Conservation (phyloP, 225 moss, liverwort and hornwort genomes). For the Climacium dendroides region DNA sequence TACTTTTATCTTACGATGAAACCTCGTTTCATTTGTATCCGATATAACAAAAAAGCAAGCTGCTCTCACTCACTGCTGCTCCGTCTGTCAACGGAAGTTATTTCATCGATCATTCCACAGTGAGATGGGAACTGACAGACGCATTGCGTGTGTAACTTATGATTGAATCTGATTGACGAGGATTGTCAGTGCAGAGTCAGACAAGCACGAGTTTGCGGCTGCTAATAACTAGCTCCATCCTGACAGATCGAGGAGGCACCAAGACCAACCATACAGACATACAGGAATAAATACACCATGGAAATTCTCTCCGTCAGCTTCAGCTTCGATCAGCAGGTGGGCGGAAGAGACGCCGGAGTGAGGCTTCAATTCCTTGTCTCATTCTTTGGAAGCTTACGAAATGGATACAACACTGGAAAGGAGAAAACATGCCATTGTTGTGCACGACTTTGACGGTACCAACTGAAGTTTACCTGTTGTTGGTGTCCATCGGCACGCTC, state of each 20-base stretch:
- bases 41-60: too few relatives aligned
- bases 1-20: too few relatives aligned
- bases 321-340: neutral
- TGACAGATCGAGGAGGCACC: neutral
- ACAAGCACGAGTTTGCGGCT: neutral
- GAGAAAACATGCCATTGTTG: neutral
- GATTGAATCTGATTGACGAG: slow-evolving; percentile 2
- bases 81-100: too few relatives aligned
- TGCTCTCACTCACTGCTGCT: too few relatives aligned
- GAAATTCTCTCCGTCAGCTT: too few relatives aligned
- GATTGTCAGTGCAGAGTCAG: neutral
- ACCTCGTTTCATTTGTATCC: too few relatives aligned
- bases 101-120: too few relatives aligned
- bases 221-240: neutral
- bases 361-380: neutral
- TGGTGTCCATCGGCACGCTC: neutral
- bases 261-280: neutral
- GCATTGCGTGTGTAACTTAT: neutral
- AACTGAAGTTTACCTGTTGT: too few relatives aligned
- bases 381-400: neutral
- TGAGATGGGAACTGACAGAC: neutral
- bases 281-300: neutral
- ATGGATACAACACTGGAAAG: too few relatives aligned
- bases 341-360: too few relatives aligned
- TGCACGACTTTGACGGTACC: neutral